These are phyloP conservation scores for Aegilops umbellulata DNA, from an alignment of 176 grass and related monocot species.

Conservation along the genomic window DNA sequence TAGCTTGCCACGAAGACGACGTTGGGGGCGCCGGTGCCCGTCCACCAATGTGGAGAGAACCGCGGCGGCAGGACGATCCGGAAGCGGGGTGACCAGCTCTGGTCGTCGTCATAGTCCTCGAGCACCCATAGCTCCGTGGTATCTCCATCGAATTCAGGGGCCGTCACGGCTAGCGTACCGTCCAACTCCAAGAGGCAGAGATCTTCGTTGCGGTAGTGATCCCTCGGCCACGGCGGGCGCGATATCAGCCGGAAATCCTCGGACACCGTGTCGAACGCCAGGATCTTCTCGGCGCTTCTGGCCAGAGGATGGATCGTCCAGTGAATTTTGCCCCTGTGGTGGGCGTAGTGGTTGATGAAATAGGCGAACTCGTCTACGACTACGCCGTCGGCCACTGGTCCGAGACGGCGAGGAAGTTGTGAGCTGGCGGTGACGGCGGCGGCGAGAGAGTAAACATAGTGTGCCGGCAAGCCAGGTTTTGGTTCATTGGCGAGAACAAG, in stretches of 20 bases:
- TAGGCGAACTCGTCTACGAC: not conserved
- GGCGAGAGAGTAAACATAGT: not conserved
- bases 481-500: not conserved
- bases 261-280: slow-evolving; percentile 17
- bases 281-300: not conserved
- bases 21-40: not conserved
- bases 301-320: slow-evolving; percentile 7
- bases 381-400: not conserved
- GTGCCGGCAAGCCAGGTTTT: not conserved
- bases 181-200: slow-evolving; percentile 5
- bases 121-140: slow-evolving; percentile 7
- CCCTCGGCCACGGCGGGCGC: not conserved
- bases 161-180: not conserved
- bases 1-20: not conserved
- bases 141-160: not conserved
- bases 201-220: not conserved
- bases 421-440: not conserved
- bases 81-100: not conserved
- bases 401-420: not conserved
- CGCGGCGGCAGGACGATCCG: not conserved
- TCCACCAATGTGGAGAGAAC: not conserved
- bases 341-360: not conserved
- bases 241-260: slow-evolving; percentile 13
- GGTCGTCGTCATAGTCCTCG: not conserved
- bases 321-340: not conserved